phyloP scores from a whole-genome alignment of 2,329 filamentous ascomycete genomes.

The Aspergillus brasiliensis region DNA sequence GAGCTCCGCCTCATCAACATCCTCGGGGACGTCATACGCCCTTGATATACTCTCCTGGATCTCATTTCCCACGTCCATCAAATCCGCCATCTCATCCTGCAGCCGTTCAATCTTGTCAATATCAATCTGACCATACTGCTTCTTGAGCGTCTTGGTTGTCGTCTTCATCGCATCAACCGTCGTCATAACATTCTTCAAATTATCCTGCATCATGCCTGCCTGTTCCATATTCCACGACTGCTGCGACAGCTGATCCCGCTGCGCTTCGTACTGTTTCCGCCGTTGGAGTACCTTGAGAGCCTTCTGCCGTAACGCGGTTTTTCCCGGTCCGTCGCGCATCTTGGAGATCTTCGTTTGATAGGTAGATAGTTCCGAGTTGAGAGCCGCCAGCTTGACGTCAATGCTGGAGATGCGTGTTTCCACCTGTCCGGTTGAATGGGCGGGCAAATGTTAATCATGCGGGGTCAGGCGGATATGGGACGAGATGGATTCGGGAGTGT shows the following conservation, averaged over 20 bases:
- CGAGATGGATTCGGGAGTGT: constrained; percentile 4
- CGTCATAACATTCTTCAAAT: constrained; percentile 97
- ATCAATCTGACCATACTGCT: constrained; percentile 96
- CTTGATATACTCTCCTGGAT: constrained; percentile 92
- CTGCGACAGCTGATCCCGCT: constrained; percentile 88
- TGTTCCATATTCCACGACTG: constrained; percentile 99
- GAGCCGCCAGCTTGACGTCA: constrained; percentile 90
- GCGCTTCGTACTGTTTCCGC: constrained; percentile 89
- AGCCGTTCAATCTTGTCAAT: constrained; percentile 96
- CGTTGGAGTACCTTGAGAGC: constrained; percentile 92
- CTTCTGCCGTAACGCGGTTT: constrained; percentile 89
- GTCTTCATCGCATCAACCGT: constrained; percentile 97
- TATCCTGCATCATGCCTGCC: constrained; percentile 97
- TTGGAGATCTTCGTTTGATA: constrained; percentile 86
- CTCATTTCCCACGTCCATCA: constrained; percentile 97
- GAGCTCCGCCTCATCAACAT: constrained; percentile 93
- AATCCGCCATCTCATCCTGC: constrained; percentile 98
- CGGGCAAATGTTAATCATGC: not conserved
- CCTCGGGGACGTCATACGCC: constrained; percentile 92
- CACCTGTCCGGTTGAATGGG: constrained; percentile 51
- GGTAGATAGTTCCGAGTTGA: constrained; percentile 84
- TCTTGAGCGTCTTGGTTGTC: constrained; percentile 86
- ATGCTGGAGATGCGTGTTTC: constrained; percentile 81
- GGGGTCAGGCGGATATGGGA: constrained; percentile 4
- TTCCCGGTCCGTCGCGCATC: constrained; percentile 95